Conservation (phyloP, 306 rosid genomes). For the Castanea sativa region DNA sequence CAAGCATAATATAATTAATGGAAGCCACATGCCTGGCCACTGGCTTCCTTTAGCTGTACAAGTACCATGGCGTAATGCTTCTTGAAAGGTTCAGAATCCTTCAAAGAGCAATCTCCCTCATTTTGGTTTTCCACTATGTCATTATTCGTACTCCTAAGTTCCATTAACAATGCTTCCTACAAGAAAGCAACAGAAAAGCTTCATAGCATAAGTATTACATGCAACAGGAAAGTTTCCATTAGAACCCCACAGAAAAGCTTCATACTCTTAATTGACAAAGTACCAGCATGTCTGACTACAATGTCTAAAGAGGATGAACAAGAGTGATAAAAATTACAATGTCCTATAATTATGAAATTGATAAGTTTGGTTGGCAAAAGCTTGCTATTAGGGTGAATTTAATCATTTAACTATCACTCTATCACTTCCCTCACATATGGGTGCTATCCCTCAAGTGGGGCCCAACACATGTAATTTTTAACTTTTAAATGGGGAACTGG, state of each 20-base stretch:
- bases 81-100: constrained; percentile 58
- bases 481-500: neutral
- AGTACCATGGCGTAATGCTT: constrained; percentile 88
- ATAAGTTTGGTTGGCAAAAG: too few species aligned
- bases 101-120: constrained; percentile 48
- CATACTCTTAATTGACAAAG: neutral
- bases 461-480: too few species aligned
- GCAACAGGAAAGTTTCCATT: neutral
- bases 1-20: constrained; percentile 34
- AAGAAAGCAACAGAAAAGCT: constrained; percentile 16
- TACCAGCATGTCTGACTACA: neutral
- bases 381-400: too few species aligned
- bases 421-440: too few species aligned
- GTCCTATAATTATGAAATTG: neutral
- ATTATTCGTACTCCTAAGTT: constrained; percentile 55
- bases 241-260: neutral
- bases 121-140: constrained; percentile 55
- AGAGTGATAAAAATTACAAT: neutral
- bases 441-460: too few species aligned
- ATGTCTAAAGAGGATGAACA: constrained; percentile 10
- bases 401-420: too few species aligned
- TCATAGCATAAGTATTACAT: neutral
- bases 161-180: constrained; percentile 60
- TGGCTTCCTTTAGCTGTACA: constrained; percentile 96
- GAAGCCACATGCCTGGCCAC: constrained; percentile 99